phyloP scores from a whole-genome alignment of 129 eudicot genomes.

The Escallonia herrerae region DNA sequence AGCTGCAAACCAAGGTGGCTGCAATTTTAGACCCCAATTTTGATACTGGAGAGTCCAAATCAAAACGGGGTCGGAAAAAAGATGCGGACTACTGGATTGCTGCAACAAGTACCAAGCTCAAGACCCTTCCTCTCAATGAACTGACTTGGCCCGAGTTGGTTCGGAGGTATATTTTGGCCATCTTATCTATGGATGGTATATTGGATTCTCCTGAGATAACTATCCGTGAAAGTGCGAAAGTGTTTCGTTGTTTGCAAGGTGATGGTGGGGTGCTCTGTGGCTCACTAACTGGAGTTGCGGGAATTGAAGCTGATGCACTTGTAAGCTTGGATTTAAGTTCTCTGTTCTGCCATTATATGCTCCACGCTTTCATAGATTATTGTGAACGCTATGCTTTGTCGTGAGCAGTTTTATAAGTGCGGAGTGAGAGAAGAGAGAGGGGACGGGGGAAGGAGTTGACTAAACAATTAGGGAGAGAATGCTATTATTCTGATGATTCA shows the following conservation, averaged over 20 bases:
- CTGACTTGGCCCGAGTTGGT: constrained; percentile 68
- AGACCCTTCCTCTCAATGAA: constrained; percentile 39
- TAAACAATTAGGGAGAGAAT: no score
- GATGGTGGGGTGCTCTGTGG: constrained; percentile 47
- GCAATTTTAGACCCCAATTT: constrained; percentile 23
- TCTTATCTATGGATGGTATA: constrained; percentile 27
- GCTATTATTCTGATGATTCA: no score
- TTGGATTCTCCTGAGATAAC: constrained; percentile 17
- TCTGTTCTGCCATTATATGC: background rate
- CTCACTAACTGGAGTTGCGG: constrained; percentile 36
- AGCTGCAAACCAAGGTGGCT: constrained; percentile 32
- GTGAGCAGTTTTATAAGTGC: no score
- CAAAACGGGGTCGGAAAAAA: constrained; percentile 33
- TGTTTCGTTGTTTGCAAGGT: constrained; percentile 43
- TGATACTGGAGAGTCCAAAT: constrained; percentile 23
- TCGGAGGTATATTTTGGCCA: constrained; percentile 45
- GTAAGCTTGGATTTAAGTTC: constrained; percentile 22
- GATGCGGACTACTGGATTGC: constrained; percentile 22
- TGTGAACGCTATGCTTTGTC: no score
- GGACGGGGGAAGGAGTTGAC: no score
- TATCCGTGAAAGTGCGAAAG: constrained; percentile 15
- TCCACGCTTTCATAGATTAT: background rate
- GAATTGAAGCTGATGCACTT: constrained; percentile 45
- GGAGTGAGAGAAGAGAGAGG: no score
- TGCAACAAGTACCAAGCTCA: constrained; percentile 20